phyloP scores from a whole-genome alignment of 768 basidiomycete genomes.

The Suillus spraguei region DNA sequence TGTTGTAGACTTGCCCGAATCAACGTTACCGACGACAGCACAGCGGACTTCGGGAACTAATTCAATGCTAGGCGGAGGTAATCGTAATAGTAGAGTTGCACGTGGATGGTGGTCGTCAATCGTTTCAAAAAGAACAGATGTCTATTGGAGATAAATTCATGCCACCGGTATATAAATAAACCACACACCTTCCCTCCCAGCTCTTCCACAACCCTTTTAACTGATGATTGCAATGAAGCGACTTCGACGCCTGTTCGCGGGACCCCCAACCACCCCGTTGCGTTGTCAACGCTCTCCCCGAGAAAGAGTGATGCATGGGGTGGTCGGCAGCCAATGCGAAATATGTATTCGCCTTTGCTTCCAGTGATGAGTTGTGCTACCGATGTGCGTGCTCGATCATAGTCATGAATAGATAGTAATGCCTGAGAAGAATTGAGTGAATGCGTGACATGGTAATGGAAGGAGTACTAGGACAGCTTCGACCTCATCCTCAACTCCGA shows the following conservation, averaged over 20 bases:
- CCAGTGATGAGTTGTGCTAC: slow-evolving; percentile 69
- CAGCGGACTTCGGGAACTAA: slow-evolving; percentile 91
- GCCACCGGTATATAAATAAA: not conserved
- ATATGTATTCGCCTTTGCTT: slow-evolving; percentile 70
- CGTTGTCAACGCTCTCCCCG: slow-evolving; percentile 48
- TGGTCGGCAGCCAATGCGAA: slow-evolving; percentile 73
- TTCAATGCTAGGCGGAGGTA: slow-evolving; percentile 77
- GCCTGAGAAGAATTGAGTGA: slow-evolving; percentile 34
- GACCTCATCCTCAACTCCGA: slow-evolving; percentile 17
- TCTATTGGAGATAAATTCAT: slow-evolving; percentile 36
- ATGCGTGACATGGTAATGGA: not conserved
- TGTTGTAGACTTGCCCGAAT: slow-evolving; percentile 93
- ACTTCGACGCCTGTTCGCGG: slow-evolving; percentile 55
- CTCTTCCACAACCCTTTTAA: slow-evolving; percentile 64
- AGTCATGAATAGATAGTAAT: slow-evolving; percentile 43
- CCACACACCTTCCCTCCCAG: slow-evolving; percentile 75
- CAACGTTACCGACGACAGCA: slow-evolving; percentile 95
- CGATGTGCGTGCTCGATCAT: slow-evolving; percentile 61
- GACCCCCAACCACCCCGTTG: slow-evolving; percentile 57
- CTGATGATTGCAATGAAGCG: slow-evolving; percentile 42
- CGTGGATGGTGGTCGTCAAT: slow-evolving; percentile 51
- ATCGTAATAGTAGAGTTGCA: slow-evolving; percentile 61
- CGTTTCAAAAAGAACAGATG: slow-evolving; percentile 54
- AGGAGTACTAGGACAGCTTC: slow-evolving; percentile 5
- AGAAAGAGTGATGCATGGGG: slow-evolving; percentile 56